A percentile compares a stretch with the other conserved stretches of the same genome.
phyloP scores from a whole-genome alignment of 192 early-diverging fungal genomes.

The Chytriomyces sp. region DNA sequence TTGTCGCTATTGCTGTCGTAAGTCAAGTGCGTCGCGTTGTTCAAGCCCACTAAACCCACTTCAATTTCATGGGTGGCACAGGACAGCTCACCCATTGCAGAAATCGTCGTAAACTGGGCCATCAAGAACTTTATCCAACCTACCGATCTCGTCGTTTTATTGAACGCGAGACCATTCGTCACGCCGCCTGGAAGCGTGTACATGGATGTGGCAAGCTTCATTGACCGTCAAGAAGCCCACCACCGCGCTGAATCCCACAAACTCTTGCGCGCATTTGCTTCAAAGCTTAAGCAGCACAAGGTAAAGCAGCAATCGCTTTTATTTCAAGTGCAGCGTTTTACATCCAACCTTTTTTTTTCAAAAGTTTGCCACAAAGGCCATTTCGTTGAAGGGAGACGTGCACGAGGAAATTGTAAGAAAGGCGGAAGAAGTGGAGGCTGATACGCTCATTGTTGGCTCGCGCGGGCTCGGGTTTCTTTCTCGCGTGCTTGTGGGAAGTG shows the following conservation, averaged over 20 bases:
- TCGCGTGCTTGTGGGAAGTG: slow-evolving; percentile 31
- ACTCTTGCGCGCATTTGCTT: slow-evolving; percentile 6
- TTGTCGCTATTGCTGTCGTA: slow-evolving; percentile 43
- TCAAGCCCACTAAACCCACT: background rate
- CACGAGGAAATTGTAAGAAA: slow-evolving; percentile 50
- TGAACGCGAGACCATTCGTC: slow-evolving; percentile 37
- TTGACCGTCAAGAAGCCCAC: slow-evolving; percentile 22
- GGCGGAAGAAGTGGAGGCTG: slow-evolving; percentile 36
- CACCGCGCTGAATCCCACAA: slow-evolving; percentile 27
- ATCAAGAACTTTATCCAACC: slow-evolving; percentile 36
- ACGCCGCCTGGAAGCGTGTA: slow-evolving; percentile 18
- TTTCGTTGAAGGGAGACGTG: slow-evolving; percentile 50
- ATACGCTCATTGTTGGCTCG: slow-evolving; percentile 30
- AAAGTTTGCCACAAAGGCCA: slow-evolving; percentile 32
- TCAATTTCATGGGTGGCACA: background rate
- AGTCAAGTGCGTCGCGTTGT: background rate
- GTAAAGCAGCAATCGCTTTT: slow-evolving; percentile 37
- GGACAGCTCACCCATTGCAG: slow-evolving; percentile 31
- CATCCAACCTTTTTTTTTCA: background rate
- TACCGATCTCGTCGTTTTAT: slow-evolving; percentile 43
- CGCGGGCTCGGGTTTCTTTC: slow-evolving; percentile 23
- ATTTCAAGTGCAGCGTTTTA: background rate
- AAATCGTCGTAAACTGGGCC: slow-evolving; percentile 44
- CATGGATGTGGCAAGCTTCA: slow-evolving; percentile 23
- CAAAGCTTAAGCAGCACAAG: background rate